phyloP scores from a whole-genome alignment of 2,329 filamentous ascomycete species.

The Leptographium galeiforme region DNA sequence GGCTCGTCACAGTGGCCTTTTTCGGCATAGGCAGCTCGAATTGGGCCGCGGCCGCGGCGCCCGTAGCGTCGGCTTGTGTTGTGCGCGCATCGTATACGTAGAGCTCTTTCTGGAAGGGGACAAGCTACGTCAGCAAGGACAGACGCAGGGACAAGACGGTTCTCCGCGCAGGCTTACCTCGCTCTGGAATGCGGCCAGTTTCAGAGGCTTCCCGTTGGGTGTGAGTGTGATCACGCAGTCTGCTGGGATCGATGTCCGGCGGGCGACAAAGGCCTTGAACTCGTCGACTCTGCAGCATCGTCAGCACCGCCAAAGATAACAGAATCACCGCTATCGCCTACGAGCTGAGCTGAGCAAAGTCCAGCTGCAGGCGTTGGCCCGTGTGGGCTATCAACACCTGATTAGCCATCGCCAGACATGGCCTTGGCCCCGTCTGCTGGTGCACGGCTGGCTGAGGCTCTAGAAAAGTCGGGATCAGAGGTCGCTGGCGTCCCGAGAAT shows the following conservation, averaged over 20 bases:
- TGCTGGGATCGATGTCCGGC: constrained; percentile 57
- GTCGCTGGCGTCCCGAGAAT: neutral
- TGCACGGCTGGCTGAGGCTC: neutral
- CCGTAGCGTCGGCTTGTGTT: constrained; percentile 42
- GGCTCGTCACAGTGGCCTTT: constrained; percentile 44
- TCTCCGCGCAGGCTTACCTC: constrained; percentile 45
- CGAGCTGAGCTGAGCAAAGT: constrained; percentile 63
- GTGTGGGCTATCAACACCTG: constrained; percentile 87
- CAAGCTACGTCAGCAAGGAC: too few relatives aligned
- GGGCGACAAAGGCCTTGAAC: constrained; percentile 68
- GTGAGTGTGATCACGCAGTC: constrained; percentile 82
- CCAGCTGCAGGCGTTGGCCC: constrained; percentile 71
- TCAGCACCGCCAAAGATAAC: neutral
- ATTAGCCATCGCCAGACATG: constrained; percentile 65
- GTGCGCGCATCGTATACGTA: constrained; percentile 82
- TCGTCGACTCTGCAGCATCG: constrained; percentile 56
- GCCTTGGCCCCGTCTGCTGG: neutral
- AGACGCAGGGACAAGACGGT: too few relatives aligned
- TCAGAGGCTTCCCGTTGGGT: constrained; percentile 69
- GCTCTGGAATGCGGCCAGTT: constrained; percentile 62
- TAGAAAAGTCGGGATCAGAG: neutral
- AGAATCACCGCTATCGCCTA: constrained; percentile 26
- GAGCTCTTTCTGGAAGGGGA: constrained; percentile 55
- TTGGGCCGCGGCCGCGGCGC: constrained; percentile 24
- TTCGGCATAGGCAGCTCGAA: constrained; percentile 37